A percentile compares a stretch with the other conserved stretches of the same genome.
Evolutionary conservation across 2,329 filamentous ascomycete genomes (phyloP).

Genomic region (Epichloe brachyelytri): DNA sequence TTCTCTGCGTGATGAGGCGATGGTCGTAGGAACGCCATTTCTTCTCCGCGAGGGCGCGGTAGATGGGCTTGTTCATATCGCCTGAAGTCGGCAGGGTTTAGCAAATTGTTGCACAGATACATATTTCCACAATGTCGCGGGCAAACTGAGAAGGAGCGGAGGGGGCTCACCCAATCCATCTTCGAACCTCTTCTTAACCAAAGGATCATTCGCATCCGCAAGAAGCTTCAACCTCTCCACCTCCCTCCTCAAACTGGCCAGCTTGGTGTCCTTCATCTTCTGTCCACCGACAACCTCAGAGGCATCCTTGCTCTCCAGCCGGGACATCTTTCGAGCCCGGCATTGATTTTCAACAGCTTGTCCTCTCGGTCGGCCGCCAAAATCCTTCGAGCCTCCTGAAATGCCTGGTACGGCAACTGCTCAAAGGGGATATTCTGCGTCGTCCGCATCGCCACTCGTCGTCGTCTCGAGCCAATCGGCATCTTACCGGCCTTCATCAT

Average conservation of each 20-base stretch:
- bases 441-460: constrained; percentile 58
- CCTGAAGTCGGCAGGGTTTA: constrained; percentile 34
- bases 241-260: constrained; percentile 58
- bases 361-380: constrained; percentile 66
- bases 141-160: neutral
- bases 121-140: too few relatives aligned
- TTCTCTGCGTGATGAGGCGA: constrained; percentile 69
- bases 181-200: constrained; percentile 88
- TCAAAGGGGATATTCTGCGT: constrained; percentile 69
- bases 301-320: constrained; percentile 46
- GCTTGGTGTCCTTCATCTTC: constrained; percentile 48
- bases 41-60: constrained; percentile 73
- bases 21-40: constrained; percentile 82
- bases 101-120: neutral
- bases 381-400: constrained; percentile 85
- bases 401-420: constrained; percentile 91
- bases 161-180: constrained; percentile 62
- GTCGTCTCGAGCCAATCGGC: constrained; percentile 74
- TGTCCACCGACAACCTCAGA: constrained; percentile 49
- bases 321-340: constrained; percentile 54
- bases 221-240: constrained; percentile 73
- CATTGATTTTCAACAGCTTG: constrained; percentile 63
- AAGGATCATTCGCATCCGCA: constrained; percentile 88
- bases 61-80: constrained; percentile 94
- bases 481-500: constrained; percentile 58